Evolutionary conservation across 1,139 yeast species (phyloP).

Genomic region (Blastobotrys persicus): DNA sequence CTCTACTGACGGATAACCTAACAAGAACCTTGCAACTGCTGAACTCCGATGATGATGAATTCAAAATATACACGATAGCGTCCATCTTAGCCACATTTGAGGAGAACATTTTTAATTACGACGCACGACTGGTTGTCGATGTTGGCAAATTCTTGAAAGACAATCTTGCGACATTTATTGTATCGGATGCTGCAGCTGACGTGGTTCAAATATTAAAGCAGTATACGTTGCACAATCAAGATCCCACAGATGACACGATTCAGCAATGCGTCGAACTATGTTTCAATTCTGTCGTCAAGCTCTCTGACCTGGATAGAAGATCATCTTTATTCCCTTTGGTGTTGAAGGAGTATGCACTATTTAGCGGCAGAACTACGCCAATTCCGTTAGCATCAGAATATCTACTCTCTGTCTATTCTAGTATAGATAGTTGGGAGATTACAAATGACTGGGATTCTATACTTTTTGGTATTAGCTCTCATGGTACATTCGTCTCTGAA

Average conservation of each 20-base stretch:
- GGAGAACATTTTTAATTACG: conserved; percentile 15
- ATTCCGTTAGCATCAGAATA: conserved; percentile 22
- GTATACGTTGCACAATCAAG: conserved; percentile 16
- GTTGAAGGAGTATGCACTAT: conserved; percentile 19
- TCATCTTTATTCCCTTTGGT: conserved; percentile 18
- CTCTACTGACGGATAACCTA: conserved; percentile 11
- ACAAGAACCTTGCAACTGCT: conserved; percentile 12
- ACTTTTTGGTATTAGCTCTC: conserved; percentile 22
- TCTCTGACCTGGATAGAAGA: conserved; percentile 28
- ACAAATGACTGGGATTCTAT: conserved; percentile 26
- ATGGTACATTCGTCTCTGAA: conserved; percentile 24
- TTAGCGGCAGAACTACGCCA: conserved; percentile 20
- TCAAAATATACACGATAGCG: conserved; percentile 19
- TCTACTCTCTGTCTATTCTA: conserved; percentile 18
- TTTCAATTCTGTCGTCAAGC: conserved; percentile 23
- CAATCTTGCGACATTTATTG: conserved; percentile 21
- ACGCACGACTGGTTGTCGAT: conserved; percentile 12
- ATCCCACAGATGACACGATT: conserved; percentile 13
- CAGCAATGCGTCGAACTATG: conserved; percentile 20
- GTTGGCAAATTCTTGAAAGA: conserved; percentile 18
- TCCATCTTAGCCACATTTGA: conserved; percentile 18
- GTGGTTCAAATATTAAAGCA: conserved; percentile 19
- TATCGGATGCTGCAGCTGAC: conserved; percentile 21
- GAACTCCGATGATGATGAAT: conserved; percentile 17
- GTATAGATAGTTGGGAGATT: conserved; percentile 22